phyloP scores from a whole-genome alignment of 2,329 filamentous ascomycete genomes.

The Scytalidium lignicola region DNA sequence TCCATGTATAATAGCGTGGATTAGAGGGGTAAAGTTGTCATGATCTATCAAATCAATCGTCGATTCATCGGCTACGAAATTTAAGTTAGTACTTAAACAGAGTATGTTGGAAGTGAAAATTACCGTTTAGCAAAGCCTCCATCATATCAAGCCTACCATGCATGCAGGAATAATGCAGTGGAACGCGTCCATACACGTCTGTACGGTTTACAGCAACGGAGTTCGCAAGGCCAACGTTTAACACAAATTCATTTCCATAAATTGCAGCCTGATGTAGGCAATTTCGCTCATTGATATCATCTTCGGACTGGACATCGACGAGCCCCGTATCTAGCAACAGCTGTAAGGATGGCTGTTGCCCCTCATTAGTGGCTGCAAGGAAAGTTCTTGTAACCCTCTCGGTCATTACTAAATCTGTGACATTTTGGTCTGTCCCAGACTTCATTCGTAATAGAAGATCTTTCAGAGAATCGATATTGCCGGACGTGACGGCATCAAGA shows the following conservation, averaged over 20 bases:
- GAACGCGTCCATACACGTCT: conserved; percentile 91
- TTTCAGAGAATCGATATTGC: conserved; percentile 70
- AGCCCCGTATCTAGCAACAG: conserved; percentile 74
- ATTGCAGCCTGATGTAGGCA: conserved; percentile 96
- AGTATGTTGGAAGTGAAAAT: conserved; percentile 11
- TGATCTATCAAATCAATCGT: conserved; percentile 89
- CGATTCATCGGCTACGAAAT: conserved; percentile 52
- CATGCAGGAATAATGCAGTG: conserved; percentile 94
- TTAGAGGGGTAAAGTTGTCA: conserved; percentile 93
- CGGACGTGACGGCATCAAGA: conserved; percentile 78
- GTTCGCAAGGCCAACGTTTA: conserved; percentile 68
- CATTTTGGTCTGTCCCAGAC: conserved; percentile 47
- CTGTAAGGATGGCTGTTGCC: conserved; percentile 68
- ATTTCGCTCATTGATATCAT: conserved; percentile 97
- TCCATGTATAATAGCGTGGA: conserved; percentile 89
- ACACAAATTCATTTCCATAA: conserved; percentile 75
- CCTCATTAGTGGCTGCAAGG: conserved; percentile 82
- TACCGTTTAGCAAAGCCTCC: conserved; percentile 63
- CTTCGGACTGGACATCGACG: conserved; percentile 87
- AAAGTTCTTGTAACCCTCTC: conserved; percentile 88
- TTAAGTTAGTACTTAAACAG: conserved; percentile 8
- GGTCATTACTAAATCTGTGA: conserved; percentile 52
- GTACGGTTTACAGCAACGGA: conserved; percentile 73
- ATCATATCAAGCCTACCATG: conserved; percentile 85
- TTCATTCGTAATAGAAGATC: conserved; percentile 76